Conservation (phyloP, 2,329 filamentous ascomycete genomes). For the Sporothrix pallida region DNA sequence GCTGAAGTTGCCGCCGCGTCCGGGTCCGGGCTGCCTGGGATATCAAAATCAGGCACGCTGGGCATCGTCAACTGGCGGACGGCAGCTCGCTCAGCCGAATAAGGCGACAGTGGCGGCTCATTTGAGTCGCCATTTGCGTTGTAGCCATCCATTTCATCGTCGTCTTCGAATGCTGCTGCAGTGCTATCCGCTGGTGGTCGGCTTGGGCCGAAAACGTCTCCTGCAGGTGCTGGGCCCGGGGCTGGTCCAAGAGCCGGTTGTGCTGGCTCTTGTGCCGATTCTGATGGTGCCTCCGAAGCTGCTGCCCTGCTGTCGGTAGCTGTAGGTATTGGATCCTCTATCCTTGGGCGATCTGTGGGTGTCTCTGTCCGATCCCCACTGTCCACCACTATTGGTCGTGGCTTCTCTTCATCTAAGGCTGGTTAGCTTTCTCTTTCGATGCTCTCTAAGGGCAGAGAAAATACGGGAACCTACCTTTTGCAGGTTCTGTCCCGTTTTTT, state of each 20-base stretch:
- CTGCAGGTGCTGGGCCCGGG: neutral
- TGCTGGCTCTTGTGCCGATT: neutral
- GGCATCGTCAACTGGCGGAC: conserved; percentile 77
- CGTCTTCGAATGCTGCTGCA: conserved; percentile 19
- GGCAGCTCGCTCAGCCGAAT: conserved; percentile 67
- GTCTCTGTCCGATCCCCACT: neutral
- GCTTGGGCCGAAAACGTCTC: conserved; percentile 33
- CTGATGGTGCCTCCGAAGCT: neutral
- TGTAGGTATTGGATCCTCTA: neutral
- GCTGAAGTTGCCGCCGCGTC: conserved; percentile 58
- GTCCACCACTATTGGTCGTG: neutral
- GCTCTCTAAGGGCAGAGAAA: no score
- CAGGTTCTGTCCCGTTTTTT: neutral
- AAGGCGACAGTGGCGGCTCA: conserved; percentile 61
- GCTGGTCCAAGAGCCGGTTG: neutral
- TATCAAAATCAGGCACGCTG: conserved; percentile 71
- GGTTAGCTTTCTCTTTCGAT: neutral
- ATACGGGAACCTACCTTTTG: neutral
- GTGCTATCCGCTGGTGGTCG: conserved; percentile 33
- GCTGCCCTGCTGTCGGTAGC: neutral
- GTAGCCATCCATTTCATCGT: neutral
- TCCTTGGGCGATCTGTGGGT: conserved; percentile 7
- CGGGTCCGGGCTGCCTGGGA: conserved; percentile 74
- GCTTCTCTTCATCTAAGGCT: neutral
- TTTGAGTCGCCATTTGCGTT: conserved; percentile 32